Evolutionary conservation across 2,329 filamentous ascomycete genomes (phyloP), one percentile per base, ranked within the genome.

Genomic region (Aspergillus glaucus): DNA sequence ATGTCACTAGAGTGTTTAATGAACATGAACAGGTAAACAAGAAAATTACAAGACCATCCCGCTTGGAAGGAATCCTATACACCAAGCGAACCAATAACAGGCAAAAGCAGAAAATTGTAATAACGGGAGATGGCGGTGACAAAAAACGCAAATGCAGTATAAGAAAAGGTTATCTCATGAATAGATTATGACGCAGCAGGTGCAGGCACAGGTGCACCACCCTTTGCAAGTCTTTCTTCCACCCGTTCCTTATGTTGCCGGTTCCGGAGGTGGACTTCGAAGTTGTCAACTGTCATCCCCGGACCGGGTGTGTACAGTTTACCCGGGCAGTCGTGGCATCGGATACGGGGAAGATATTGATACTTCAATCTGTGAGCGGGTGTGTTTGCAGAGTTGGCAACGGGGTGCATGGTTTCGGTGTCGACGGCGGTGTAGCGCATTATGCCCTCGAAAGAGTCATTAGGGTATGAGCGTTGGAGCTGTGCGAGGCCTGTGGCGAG

Each of bases 281-380:
- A 98, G 63, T 95, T 95, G 42, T 85, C 85, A 4, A 92, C 87
- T 2, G 89, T 90, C 65, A 80, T 86, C 21, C 86, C 88, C 0
- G 91, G 89, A 0, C 90, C 88, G 0, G 91, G 88, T 0, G 91
- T 95, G 69, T 98, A 98, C 9, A 95, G 75, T 69, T 96, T 97
- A 26, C 88, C 89, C 0, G 89, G 88, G 65, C 93, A 97, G 67
- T 98, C 93, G 43, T 86, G 81, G 67, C 93, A 98, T 50, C 88
- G 80, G 55, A 98, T 96, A 45, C 93, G 80, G 7, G 93, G 93
- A 44, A 95, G 76, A 70, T 86, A 97, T 70, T 87, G 87, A 58
- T 86, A 88, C 61, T 86, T 87, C 52, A 88, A 75, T 53, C 86
- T 70, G 45, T 80, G 52, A 78, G 75, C 47, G 79, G 84, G 7